Evolutionary conservation across 2,329 filamentous ascomycete species (phyloP), one percentile per base, ranked within the genome.

Genomic region (Colletotrichum tofieldiae): DNA sequence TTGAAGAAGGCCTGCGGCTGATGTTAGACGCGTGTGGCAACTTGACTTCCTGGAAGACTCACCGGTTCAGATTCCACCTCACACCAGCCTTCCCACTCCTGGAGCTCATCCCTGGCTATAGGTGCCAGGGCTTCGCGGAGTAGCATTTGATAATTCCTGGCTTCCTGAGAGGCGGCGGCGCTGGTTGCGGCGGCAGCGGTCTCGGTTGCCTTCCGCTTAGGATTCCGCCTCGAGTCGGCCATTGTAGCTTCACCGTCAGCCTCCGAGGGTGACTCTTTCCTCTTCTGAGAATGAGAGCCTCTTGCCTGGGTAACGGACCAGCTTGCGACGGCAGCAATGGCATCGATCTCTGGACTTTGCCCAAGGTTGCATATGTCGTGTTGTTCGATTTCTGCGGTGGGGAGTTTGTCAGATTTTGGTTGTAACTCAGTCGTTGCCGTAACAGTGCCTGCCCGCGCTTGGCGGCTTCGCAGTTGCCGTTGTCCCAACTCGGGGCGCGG

Each of bases 1-100:
- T 95, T 96, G 85, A 98, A 98, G 77, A 95, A 92, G 37, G 90
- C 92, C 93, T 95, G 72, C 1, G 26, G 62, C 39, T 45, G 3
- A 59, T 14, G 16, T 54, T 16, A 65, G 55, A 49, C 43, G 26
- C 12, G 23, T 14, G 18, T 20, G 7, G 18, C n/a, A 37, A 16
- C 26, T 16, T 49, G 9, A 20, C 23, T 12, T 18, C 16, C 35
- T n/a, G 54, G 20, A 45, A 26, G 51, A 79, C 89, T 82, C 82
- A 94, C 94, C 9, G 95, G 95, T 74, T 98, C 95, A 8, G 94
- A 97, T 82, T 98, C 95, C 61, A 98, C 88, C 78, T 98, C 95
- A 70, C 92, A 89, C 91, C 93, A 96, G 32, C 93, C 92, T 61
- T 89, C 86, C 90, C 92, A 95, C 39, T 87, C 85, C 35, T 86